Evolutionary conservation across 2,329 filamentous ascomycete species (phyloP), one percentile per base, ranked within the genome.

Genomic region (Zymoseptoria pseudotritici): DNA sequence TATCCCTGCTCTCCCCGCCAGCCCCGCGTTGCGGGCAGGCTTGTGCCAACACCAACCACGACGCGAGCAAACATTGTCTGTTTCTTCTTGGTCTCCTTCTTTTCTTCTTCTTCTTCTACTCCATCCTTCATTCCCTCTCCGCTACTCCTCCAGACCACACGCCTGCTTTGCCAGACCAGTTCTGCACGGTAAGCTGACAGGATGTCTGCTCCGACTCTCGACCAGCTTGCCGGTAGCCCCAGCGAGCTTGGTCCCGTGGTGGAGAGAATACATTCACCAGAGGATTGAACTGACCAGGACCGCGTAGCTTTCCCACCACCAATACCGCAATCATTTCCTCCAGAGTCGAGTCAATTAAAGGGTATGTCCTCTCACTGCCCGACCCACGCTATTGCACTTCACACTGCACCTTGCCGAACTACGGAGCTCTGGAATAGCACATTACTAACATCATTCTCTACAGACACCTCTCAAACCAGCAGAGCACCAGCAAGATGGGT

Each of bases 401-500:
- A 52, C 50, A 19, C 50, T 21, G 50, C 50, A 52, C 22, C 50
- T 19, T 52, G 20, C 11, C 50, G 11, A 11, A 24, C 9, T 5
- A 22, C 2, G 20, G 20, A 52, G 50, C 50, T 52, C 4, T 20
- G 5, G 0, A 3, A 21, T 19, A 22, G 22, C 19, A 21, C 13
- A 21, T 7, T 5, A 24, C 50, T 52, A 52, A 52, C 50, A 21
- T 21, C 50, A 11, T 11, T 17, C 50, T 22, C n/a, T n/a, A n/a
- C 50, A 52, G 50, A 21, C 29, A 53, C 57, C 56, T 50, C n/a
- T 58, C 50, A 60, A 54, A 51, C 56, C 49, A 52, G 53, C 21
- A 52, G 22, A 31, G 74, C 69, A 57, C 56, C 21, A 58, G 49
- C 59, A 67, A 29, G 46, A 71, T 70, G 68, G 65, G 65, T 63